phyloP scores from a whole-genome alignment of 495 filamentous ascomycete genomes.

The Penicillium soppii region DNA sequence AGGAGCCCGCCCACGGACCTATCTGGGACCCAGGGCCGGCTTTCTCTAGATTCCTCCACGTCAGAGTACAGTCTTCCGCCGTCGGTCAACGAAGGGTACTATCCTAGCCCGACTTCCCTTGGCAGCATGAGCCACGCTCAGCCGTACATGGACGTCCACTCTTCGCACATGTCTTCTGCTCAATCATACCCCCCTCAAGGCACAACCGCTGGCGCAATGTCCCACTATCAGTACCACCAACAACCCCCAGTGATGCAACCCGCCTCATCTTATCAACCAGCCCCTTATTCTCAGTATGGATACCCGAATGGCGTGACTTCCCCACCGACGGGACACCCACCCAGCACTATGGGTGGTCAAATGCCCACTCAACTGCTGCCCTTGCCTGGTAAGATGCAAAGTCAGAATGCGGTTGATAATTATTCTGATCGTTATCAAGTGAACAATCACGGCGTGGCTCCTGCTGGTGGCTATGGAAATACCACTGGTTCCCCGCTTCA shows the following conservation, averaged over 20 bases:
- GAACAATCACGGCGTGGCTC: constrained; percentile 46
- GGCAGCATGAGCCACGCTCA: constrained; percentile 82
- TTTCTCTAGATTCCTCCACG: constrained; percentile 37
- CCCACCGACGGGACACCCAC: constrained; percentile 64
- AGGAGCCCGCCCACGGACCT: constrained; percentile 40
- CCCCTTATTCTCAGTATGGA: constrained; percentile 67
- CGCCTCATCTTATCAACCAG: constrained; percentile 68
- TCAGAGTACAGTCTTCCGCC: constrained; percentile 33
- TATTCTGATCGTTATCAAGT: constrained; percentile 28
- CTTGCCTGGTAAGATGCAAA: constrained; percentile 55
- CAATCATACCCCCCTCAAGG: constrained; percentile 79
- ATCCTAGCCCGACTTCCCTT: constrained; percentile 43
- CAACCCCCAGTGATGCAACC: constrained; percentile 84
- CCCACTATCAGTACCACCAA: constrained; percentile 68
- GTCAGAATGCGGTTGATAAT: background rate
- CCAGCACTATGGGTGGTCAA: constrained; percentile 63
- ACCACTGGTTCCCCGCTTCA: constrained; percentile 52
- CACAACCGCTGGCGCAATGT: constrained; percentile 71
- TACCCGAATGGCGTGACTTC: constrained; percentile 77
- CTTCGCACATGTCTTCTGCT: constrained; percentile 72
- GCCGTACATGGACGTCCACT: constrained; percentile 81
- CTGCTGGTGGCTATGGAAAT: constrained; percentile 45
- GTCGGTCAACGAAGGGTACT: constrained; percentile 36
- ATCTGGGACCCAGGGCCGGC: constrained; percentile 33
- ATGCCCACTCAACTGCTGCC: constrained; percentile 61